Evolutionary conservation across 805 yeast species (phyloP).

Genomic region (Candida pseudoglaebosa): DNA sequence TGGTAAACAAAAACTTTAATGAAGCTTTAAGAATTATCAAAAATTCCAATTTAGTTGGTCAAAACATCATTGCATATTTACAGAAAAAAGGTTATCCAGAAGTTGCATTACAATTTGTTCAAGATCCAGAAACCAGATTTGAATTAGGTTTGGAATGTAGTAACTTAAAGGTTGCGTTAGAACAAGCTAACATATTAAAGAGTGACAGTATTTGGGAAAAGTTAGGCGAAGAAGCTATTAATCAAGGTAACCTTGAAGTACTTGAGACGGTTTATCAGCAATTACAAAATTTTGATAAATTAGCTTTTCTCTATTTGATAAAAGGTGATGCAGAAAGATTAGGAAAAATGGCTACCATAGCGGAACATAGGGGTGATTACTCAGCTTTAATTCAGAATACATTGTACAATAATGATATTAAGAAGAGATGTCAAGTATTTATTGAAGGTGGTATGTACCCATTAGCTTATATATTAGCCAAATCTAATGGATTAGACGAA

Average conservation of each 20-base stretch:
- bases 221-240: slow-evolving; percentile 79
- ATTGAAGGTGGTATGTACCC: slow-evolving; percentile 78
- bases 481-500: slow-evolving; percentile 74
- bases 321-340: slow-evolving; percentile 79
- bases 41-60: slow-evolving; percentile 91
- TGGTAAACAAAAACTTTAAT: slow-evolving; percentile 82
- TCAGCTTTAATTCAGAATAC: slow-evolving; percentile 81
- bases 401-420: slow-evolving; percentile 68
- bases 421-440: slow-evolving; percentile 69
- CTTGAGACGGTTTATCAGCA: slow-evolving; percentile 89
- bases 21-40: slow-evolving; percentile 89
- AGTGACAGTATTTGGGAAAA: slow-evolving; percentile 70
- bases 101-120: slow-evolving; percentile 93
- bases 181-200: slow-evolving; percentile 78
- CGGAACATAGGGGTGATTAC: slow-evolving; percentile 80
- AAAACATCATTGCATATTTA: slow-evolving; percentile 90
- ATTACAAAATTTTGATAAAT: slow-evolving; percentile 78
- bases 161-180: slow-evolving; percentile 79
- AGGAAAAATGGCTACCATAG: slow-evolving; percentile 81
- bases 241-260: slow-evolving; percentile 82
- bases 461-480: slow-evolving; percentile 90
- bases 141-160: slow-evolving; percentile 95
- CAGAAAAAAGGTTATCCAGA: slow-evolving; percentile 97
- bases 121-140: slow-evolving; percentile 93
- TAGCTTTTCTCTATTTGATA: slow-evolving; percentile 81